Evolutionary conservation across 176 grass and related monocot genomes (phyloP), one percentile per base, ranked within the genome.

Genomic region (Saccharum spontaneum): DNA sequence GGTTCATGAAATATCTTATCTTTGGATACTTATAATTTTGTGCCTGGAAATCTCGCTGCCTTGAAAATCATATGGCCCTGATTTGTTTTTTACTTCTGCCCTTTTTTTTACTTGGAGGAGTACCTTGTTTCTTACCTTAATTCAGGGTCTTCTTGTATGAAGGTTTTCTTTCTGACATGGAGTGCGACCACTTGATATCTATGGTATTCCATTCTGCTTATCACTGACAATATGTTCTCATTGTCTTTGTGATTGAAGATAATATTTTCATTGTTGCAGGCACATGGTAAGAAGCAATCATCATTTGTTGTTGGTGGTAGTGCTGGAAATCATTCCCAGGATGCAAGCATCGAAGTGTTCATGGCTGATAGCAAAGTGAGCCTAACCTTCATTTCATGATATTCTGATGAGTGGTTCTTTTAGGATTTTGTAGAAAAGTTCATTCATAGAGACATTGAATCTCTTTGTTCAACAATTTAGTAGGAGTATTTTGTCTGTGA

Each of bases 91-190:
- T 8, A 30, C 9, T 62, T 77, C 12, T 61, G 40, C 16, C 69
- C 0, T 50, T 50, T 87, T 78, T 90, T 87, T 84, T 74, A 45
- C 82, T 52, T 89, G 81, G 83, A 78, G 33, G 75, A 86, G 79
- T 72, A 67, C 78, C 52, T 72, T 83, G 49, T 81, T 88, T 78
- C 90, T 95, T 88, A 72, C 79, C 85, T 90, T 87, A 91, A 88
- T 78, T 87, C 93, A 95, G 93, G 95, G 83, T 98, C 82, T 98
- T 94, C 79, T 90, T 94, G 79, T 98, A 93, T 89, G 87, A 98
- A 95, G 91, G 86, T 88, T 93, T 98, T 90, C 91, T 95, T 78
- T 86, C 91, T 48, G 91, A 95, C 43, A 79, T 85, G 69, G 95
- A 98, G 69, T 92, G 89, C 1, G 73, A 92, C 70, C 68, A 98